Evolutionary conservation across 495 filamentous ascomycete species (phyloP).

Genomic region (Aspergillus coremiiformis): DNA sequence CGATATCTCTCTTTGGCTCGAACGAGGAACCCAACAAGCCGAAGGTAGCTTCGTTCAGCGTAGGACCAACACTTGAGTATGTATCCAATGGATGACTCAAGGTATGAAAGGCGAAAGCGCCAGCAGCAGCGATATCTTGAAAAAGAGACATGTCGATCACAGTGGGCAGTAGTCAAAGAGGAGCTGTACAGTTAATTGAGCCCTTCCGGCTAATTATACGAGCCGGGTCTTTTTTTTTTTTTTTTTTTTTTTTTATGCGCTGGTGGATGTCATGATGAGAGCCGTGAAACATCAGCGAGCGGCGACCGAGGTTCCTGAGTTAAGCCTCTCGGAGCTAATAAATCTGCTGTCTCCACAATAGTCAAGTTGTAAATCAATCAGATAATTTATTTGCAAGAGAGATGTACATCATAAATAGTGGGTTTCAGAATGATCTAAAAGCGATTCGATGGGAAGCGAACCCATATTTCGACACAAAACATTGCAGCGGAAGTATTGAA

Average conservation of each 20-base stretch:
- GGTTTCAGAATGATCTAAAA: not conserved
- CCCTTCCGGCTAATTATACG: not conserved
- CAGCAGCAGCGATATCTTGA: constrained; percentile 1
- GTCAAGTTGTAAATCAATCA: not conserved
- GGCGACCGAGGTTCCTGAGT: not conserved
- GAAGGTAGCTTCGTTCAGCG: constrained; percentile 33
- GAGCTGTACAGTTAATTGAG: not conserved
- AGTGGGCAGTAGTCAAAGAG: not conserved
- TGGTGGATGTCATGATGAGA: too few relatives aligned
- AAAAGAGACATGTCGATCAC: not conserved
- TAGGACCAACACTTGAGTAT: constrained; percentile 30
- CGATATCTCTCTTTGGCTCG: constrained; percentile 50
- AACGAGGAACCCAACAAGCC: constrained; percentile 38
- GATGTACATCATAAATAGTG: not conserved
- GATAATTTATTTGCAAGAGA: not conserved
- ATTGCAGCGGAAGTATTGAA: too few relatives aligned
- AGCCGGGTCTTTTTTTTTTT: not conserved
- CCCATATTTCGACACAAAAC: not conserved
- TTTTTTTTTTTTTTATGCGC: too few relatives aligned
- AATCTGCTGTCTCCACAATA: not conserved
- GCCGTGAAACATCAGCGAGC: not conserved
- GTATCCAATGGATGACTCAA: constrained; percentile 31
- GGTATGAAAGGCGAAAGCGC: constrained; percentile 17
- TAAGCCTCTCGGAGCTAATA: not conserved
- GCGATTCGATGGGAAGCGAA: not conserved